These are phyloP conservation scores for Hanseniaspora occidentalis DNA, from an alignment of 805 yeast genomes.

Conservation along the genomic window DNA sequence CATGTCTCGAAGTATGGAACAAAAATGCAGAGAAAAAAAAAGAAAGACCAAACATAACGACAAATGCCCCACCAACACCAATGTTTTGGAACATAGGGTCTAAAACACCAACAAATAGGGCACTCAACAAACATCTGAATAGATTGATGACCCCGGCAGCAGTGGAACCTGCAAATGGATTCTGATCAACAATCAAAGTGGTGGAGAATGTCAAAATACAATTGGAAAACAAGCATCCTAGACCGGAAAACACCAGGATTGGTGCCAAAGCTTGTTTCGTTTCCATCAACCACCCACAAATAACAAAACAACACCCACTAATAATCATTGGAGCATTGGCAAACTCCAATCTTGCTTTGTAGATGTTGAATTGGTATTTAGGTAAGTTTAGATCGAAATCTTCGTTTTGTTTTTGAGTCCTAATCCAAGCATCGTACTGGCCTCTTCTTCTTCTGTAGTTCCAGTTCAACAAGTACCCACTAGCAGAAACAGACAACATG, in stretches of 20 bases:
- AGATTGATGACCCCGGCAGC: constrained; percentile 65
- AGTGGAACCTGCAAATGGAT: constrained; percentile 58
- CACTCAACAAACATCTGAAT: constrained; percentile 60
- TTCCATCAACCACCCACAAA: constrained; percentile 68
- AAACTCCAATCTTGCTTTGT: constrained; percentile 39
- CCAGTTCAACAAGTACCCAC: constrained; percentile 47
- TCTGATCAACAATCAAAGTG: constrained; percentile 65
- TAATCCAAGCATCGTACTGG: constrained; percentile 14
- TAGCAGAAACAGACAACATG: constrained; percentile 41
- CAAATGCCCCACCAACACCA: constrained; percentile 66
- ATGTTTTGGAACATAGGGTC: constrained; percentile 43
- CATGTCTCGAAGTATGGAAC: no score
- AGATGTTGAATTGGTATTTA: constrained; percentile 36
- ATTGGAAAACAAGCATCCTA: constrained; percentile 47
- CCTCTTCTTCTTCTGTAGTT: constrained; percentile 20
- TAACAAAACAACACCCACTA: constrained; percentile 28
- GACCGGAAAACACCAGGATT: constrained; percentile 44
- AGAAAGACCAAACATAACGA: constrained; percentile 50
- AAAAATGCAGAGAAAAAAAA: constrained; percentile 18
- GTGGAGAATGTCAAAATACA: constrained; percentile 47
- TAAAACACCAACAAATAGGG: constrained; percentile 56
- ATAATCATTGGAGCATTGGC: constrained; percentile 30
- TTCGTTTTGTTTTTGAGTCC: constrained; percentile 12
- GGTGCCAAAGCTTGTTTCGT: constrained; percentile 35
- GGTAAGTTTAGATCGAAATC: constrained; percentile 13